Conservation (phyloP, 352 stramenopile species). For the Blastocystis sp. region DNA sequence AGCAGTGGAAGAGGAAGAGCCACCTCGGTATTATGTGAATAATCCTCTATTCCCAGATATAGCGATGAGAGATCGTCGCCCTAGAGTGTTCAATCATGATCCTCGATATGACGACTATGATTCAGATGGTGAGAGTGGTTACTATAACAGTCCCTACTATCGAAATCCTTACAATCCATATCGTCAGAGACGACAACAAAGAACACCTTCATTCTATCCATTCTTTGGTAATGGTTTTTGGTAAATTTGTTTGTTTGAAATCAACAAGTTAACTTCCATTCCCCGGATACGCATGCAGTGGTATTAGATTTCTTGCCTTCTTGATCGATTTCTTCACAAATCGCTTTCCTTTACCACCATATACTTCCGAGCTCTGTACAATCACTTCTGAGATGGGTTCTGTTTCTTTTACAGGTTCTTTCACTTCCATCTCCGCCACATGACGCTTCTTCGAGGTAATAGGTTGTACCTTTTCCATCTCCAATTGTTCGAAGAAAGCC, state of each 20-base stretch:
- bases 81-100: not conserved
- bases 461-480: not conserved
- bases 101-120: slow-evolving; percentile 13
- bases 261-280: not conserved
- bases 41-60: slow-evolving; percentile 12
- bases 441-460: not conserved
- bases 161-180: slow-evolving; percentile 43
- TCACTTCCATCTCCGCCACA: not conserved
- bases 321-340: slow-evolving; percentile 20
- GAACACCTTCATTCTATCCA: not conserved
- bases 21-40: not conserved
- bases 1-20: not conserved
- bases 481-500: not conserved
- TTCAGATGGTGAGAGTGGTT: not conserved
- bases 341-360: slow-evolving; percentile 10
- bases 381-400: not conserved
- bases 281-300: not conserved
- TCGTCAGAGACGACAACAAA: not conserved
- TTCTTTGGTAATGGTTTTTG: slow-evolving; percentile 40
- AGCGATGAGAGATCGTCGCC: not conserved
- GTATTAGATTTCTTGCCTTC: not conserved
- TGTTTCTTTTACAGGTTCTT: not conserved
- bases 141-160: not conserved
- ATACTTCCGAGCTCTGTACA: not conserved
- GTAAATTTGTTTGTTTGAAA: slow-evolving; percentile 60